Conservation (phyloP, 2,329 filamentous ascomycete species). For the Botrytis pseudocinerea region DNA sequence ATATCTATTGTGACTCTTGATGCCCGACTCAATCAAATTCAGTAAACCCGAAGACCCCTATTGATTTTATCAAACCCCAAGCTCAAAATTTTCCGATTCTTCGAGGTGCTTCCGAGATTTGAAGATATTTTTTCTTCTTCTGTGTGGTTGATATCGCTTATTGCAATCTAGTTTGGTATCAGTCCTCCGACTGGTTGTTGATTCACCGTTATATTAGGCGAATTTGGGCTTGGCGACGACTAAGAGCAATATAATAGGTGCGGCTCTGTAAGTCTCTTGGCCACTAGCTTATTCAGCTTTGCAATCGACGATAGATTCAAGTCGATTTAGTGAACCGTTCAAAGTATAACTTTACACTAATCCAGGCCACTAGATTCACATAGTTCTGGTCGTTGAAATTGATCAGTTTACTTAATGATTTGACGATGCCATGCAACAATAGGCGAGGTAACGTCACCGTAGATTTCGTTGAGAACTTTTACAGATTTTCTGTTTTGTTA, state of each 20-base stretch:
- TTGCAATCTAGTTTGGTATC: not conserved
- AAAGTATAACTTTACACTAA: not conserved
- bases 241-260: not conserved
- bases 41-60: not conserved
- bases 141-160: not conserved
- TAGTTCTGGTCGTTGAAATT: too few relatives aligned
- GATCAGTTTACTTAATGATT: too few relatives aligned
- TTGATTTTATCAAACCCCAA: not conserved
- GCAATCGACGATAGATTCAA: not conserved
- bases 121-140: not conserved
- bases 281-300: not conserved
- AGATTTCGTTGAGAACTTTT: not conserved
- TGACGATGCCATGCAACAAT: not conserved
- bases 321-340: not conserved
- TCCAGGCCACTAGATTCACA: too few relatives aligned
- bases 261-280: not conserved
- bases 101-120: not conserved
- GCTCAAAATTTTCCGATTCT: not conserved
- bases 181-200: not conserved
- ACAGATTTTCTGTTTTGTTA: not conserved
- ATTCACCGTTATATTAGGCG: not conserved
- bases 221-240: not conserved
- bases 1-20: not conserved
- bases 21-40: not conserved
- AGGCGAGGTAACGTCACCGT: not conserved